Evolutionary conservation across 352 stramenopile genomes (phyloP).

Genomic region (Thalassiosira hispida): DNA sequence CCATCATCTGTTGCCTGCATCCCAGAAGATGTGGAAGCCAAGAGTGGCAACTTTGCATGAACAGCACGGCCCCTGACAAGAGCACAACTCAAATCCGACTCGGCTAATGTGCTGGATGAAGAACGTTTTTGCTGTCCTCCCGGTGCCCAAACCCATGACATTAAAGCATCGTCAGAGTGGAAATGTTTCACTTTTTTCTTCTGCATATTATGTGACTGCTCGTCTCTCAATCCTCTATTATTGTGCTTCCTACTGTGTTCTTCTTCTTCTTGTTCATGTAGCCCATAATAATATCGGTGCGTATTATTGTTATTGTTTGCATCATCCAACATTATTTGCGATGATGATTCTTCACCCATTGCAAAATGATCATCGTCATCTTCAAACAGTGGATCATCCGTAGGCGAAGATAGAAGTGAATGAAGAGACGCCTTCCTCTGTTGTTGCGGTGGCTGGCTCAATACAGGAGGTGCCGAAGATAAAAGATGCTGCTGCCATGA

Average conservation of each 20-base stretch:
- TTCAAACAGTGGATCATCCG: slow-evolving; percentile 40
- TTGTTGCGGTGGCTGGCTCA: not conserved
- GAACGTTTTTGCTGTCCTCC: not conserved
- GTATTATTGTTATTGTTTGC: not conserved
- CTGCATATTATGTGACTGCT: not conserved
- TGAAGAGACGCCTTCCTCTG: slow-evolving; percentile 19
- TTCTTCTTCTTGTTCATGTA: not conserved
- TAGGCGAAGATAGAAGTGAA: slow-evolving; percentile 25
- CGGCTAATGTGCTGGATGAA: not conserved
- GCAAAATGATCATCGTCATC: slow-evolving; percentile 25
- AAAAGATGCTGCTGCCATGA: not conserved
- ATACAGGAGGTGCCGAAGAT: not conserved
- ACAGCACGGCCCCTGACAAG: slow-evolving; percentile 28
- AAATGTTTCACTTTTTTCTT: slow-evolving; percentile 20
- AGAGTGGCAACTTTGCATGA: slow-evolving; percentile 31
- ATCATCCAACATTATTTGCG: not conserved
- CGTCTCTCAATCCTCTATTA: not conserved
- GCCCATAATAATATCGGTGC: not conserved
- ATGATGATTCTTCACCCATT: not conserved
- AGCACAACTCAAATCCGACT: slow-evolving; percentile 24
- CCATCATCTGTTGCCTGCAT: not conserved
- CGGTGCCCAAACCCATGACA: slow-evolving; percentile 40
- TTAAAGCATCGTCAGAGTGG: slow-evolving; percentile 36
- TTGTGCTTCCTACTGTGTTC: not conserved
- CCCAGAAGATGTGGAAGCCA: slow-evolving; percentile 15